Conservation (phyloP, 1,284 basidiomycete genomes). For the Athelia psychrophila region DNA sequence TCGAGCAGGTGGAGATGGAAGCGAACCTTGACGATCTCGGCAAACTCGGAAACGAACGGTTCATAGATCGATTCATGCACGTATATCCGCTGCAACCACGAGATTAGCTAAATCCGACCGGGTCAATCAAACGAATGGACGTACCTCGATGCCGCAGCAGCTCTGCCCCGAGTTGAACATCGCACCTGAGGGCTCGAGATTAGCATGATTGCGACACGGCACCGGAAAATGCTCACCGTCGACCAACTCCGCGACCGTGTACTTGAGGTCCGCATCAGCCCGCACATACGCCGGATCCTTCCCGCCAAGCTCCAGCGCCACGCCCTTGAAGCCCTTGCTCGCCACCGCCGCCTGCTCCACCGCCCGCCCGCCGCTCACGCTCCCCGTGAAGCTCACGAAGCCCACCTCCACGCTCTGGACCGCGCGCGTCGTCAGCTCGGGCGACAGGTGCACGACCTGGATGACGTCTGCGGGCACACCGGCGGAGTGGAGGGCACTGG, state of each 20-base stretch:
- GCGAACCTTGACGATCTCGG: slow-evolving; percentile 67
- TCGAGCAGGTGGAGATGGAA: background rate
- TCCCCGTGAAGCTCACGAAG: slow-evolving; percentile 92
- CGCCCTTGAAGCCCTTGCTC: slow-evolving; percentile 76
- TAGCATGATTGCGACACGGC: background rate
- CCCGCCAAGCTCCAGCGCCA: slow-evolving; percentile 85
- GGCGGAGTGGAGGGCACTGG: slow-evolving; percentile 63
- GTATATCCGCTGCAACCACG: slow-evolving; percentile 75
- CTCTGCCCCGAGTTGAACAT: slow-evolving; percentile 97
- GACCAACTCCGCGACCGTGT: slow-evolving; percentile 82
- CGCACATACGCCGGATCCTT: slow-evolving; percentile 96
- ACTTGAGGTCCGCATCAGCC: slow-evolving; percentile 81
- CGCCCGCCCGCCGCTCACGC: slow-evolving; percentile 64
- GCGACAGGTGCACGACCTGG: slow-evolving; percentile 79
- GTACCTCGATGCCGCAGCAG: slow-evolving; percentile 81
- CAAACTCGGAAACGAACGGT: slow-evolving; percentile 75
- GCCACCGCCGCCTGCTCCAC: slow-evolving; percentile 61
- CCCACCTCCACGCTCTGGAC: slow-evolving; percentile 69
- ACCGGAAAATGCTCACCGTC: slow-evolving; percentile 57
- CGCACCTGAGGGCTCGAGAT: slow-evolving; percentile 49
- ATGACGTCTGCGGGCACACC: slow-evolving; percentile 78
- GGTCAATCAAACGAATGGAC: slow-evolving; percentile 10
- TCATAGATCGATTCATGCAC: slow-evolving; percentile 87
- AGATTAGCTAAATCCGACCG: too few relatives aligned
- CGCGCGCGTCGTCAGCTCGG: slow-evolving; percentile 60